Conservation (phyloP, 148 eudicot species). For the Linanthus parryae region DNA sequence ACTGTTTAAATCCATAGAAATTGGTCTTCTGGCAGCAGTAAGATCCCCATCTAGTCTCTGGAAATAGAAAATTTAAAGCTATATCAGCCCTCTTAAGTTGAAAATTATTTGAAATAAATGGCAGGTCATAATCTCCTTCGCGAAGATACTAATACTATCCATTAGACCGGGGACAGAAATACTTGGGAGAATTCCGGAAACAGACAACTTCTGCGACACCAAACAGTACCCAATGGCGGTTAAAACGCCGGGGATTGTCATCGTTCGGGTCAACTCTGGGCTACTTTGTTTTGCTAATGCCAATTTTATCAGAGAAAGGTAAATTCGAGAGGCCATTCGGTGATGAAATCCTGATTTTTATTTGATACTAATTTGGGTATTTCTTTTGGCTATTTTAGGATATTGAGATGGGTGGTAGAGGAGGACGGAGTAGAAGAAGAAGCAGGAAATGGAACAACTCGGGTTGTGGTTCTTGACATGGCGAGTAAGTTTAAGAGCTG, state of each 20-base stretch:
- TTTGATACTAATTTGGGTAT: background rate
- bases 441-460: conserved; percentile 6
- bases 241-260: conserved; percentile 18
- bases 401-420: conserved; percentile 16
- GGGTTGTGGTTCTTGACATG: conserved; percentile 21
- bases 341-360: background rate
- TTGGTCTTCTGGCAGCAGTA: conserved; percentile 44
- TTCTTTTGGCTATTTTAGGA: conserved; percentile 7
- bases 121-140: conserved; percentile 26
- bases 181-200: conserved; percentile 26
- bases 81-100: no score
- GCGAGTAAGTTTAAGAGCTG: conserved; percentile 10
- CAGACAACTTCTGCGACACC: conserved; percentile 21
- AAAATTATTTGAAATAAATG: background rate
- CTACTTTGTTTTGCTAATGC: conserved; percentile 42
- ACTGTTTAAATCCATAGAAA: conserved; percentile 35
- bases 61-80: no score
- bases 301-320: conserved; percentile 32
- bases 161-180: conserved; percentile 21
- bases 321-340: background rate
- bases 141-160: conserved; percentile 18
- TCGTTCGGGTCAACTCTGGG: conserved; percentile 24
- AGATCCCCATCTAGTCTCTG: background rate
- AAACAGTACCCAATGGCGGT: conserved; percentile 19
- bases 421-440: conserved; percentile 15